phyloP scores from a whole-genome alignment of 345 rosid species.

The Garcia nutans region DNA sequence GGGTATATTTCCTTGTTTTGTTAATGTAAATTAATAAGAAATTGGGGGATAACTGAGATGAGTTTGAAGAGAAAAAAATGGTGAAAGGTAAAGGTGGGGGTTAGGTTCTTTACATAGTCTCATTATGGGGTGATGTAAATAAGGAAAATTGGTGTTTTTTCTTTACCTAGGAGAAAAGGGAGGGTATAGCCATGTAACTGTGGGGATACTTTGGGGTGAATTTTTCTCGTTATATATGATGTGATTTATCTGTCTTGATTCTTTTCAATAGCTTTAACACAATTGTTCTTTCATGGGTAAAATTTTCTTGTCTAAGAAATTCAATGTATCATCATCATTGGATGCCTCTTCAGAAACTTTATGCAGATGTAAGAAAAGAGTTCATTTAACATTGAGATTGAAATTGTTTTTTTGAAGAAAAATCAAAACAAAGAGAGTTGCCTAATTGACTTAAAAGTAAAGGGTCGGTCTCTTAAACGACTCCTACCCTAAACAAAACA shows the following conservation, averaged over 20 bases:
- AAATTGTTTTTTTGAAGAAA: too few relatives aligned
- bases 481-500: too few relatives aligned
- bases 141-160: conserved; percentile 23
- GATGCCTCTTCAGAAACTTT: too few relatives aligned
- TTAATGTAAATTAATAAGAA: conserved; percentile 43
- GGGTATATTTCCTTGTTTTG: conserved; percentile 34
- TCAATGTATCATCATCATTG: background rate
- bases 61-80: conserved; percentile 15
- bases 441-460: too few relatives aligned
- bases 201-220: conserved; percentile 43
- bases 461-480: too few relatives aligned
- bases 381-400: too few relatives aligned
- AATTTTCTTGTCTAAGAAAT: conserved; percentile 4
- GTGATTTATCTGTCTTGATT: conserved; percentile 25
- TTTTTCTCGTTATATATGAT: conserved; percentile 30
- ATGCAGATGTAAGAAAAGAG: too few relatives aligned
- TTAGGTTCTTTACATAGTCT: conserved; percentile 16
- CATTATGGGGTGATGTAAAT: conserved; percentile 37
- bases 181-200: conserved; percentile 43
- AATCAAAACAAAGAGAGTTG: too few relatives aligned
- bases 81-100: conserved; percentile 11
- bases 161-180: conserved; percentile 6
- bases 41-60: conserved; percentile 22
- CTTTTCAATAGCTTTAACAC: conserved; percentile 17
- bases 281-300: background rate